These are phyloP conservation scores for Fusarium nematophilum DNA, from an alignment of 2,329 filamentous ascomycete genomes.

Conservation along the genomic window DNA sequence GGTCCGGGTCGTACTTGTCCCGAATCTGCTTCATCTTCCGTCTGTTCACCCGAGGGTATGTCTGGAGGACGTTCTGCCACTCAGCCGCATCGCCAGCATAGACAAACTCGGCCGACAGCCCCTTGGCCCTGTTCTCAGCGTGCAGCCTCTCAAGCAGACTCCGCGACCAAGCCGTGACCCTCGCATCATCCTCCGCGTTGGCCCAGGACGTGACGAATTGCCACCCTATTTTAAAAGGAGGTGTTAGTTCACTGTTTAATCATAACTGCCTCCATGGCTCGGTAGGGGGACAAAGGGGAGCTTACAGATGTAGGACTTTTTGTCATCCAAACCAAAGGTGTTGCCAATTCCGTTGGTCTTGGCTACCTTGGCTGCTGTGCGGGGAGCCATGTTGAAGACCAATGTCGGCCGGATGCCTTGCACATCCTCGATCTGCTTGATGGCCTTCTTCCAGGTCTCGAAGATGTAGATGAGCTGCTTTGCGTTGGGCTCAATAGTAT, in stretches of 20 bases:
- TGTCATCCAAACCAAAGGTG: conserved; percentile 15
- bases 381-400: conserved; percentile 8
- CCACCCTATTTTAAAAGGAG: conserved; percentile 50
- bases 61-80: conserved; percentile 50
- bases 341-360: conserved; percentile 20
- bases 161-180: conserved; percentile 49
- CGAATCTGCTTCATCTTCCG: conserved; percentile 46
- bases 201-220: conserved; percentile 53
- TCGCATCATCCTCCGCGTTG: conserved; percentile 49
- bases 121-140: conserved; percentile 44
- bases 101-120: conserved; percentile 47
- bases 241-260: too few relatives aligned
- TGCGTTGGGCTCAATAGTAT: conserved; percentile 51
- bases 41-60: conserved; percentile 49
- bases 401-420: conserved; percentile 12
- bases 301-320: conserved; percentile 14
- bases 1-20: conserved; percentile 47
- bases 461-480: conserved; percentile 48
- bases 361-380: neutral
- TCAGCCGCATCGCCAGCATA: conserved; percentile 42
- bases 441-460: conserved; percentile 48
- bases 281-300: too few relatives aligned
- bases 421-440: conserved; percentile 38
- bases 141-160: conserved; percentile 46
- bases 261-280: too few relatives aligned